Base-by-base conservation (phyloP, 2,329 filamentous ascomycete genomes). In the Mariannaea sp. region DNA sequence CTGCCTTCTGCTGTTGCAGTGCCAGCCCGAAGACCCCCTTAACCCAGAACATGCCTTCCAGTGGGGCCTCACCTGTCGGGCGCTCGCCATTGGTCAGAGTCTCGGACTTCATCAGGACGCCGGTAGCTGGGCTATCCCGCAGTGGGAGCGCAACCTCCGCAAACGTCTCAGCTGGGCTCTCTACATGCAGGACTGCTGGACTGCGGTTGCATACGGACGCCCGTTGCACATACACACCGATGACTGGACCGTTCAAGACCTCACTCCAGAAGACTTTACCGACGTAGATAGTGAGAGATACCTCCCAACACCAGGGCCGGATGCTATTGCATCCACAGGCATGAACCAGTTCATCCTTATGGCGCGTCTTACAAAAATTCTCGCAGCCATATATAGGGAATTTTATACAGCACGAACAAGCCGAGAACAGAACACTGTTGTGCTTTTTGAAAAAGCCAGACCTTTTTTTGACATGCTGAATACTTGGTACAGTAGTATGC, bases 391-490 rank as follows among this genome's bases (percentile, higher is more conserved):
- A 42, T 67, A 80, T 46, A 73, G 74, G 12, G 70, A 59, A 4
- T 75, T 81, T 17, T 80, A 79, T 53, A 77, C 71, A 19, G 62
- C 62, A 2, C 56, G 65, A 3, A 60, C 55, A 5, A 61, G 65
- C 36, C 59, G 61, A 38, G 67, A 70, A 43, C 68, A 70, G 42
- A 68, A 70, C 20, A 69, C 68, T 0, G 48, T 61, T 7, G 35
- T 67, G 12, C 74, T 80, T 1, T 71, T 78, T 10, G 74, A 77
- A 54, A 75, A 76, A 27, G 78, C 78, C 1, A 75, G 76, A 38
- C 77, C 78, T 2, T 71, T 80, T 1, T 76, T 80, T 9, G 71
- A 79, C 19, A 71, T 70, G 33, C 64, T 81, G n/a, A 76, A 75
- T 26, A 70, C 71, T 41, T 81, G 78, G 78, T 77, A 75, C 45